A percentile compares a stretch with the other conserved stretches of the same genome.
These are phyloP conservation scores for Talaromyces sp. DNA, from an alignment of 2,329 filamentous ascomycete species.

Conservation along the genomic window DNA sequence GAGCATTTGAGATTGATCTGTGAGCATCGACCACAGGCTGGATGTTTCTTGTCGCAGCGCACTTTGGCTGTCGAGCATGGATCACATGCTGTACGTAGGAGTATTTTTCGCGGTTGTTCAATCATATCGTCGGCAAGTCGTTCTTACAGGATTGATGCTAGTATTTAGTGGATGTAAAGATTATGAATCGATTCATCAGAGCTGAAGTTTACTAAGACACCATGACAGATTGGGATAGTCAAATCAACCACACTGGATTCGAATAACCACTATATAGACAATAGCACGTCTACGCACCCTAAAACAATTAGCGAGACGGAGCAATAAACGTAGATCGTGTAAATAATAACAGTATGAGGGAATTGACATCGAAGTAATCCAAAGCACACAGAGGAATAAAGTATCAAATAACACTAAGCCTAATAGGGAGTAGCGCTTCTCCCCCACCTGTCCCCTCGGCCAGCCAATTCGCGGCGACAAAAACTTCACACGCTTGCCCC, in stretches of 20 bases:
- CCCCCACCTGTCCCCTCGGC: conserved; percentile 6
- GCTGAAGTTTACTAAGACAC: not conserved
- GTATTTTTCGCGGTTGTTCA: not conserved
- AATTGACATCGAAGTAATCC: too few relatives aligned
- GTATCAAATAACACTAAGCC: too few relatives aligned
- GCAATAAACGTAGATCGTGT: not conserved
- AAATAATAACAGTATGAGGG: too few relatives aligned
- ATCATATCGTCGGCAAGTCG: not conserved
- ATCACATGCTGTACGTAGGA: conserved; percentile 12
- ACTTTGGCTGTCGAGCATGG: conserved; percentile 12
- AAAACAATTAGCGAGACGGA: not conserved
- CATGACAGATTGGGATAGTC: not conserved
- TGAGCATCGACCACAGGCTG: not conserved
- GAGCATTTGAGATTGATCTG: not conserved
- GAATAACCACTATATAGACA: not conserved
- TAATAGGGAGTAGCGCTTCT: not conserved
- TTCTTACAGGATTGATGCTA: not conserved
- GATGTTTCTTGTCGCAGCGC: conserved; percentile 13
- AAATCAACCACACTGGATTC: not conserved
- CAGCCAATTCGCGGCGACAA: conserved; percentile 21
- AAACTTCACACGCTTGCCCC: conserved; percentile 29
- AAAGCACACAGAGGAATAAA: too few relatives aligned
- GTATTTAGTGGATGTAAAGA: not conserved
- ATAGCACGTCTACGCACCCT: not conserved
- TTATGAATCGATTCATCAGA: not conserved